A percentile compares a stretch with the other conserved stretches of the same genome.
These are phyloP conservation scores for Boletus rubroflammeus DNA, from an alignment of 768 basidiomycete species.

Conservation along the genomic window DNA sequence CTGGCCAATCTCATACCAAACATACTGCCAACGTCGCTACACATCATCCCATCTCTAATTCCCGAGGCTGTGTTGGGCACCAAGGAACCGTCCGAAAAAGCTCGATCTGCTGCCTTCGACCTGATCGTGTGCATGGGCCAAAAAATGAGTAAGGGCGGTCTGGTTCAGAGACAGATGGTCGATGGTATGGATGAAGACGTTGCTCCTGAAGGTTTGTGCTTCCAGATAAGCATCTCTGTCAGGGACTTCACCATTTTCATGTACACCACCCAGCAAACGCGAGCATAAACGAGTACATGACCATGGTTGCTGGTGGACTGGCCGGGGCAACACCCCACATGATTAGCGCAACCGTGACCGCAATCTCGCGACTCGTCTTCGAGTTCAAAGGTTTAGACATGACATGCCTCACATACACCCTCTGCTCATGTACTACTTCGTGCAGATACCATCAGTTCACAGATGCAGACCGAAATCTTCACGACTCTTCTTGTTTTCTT, in stretches of 20 bases:
- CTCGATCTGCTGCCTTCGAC: slow-evolving; percentile 85
- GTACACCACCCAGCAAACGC: slow-evolving; percentile 50
- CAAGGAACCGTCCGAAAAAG: slow-evolving; percentile 94
- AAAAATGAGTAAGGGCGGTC: slow-evolving; percentile 86
- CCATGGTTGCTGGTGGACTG: slow-evolving; percentile 93
- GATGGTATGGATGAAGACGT: slow-evolving; percentile 81
- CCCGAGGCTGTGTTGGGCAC: slow-evolving; percentile 94
- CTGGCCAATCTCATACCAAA: slow-evolving; percentile 63
- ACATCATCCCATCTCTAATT: slow-evolving; percentile 83
- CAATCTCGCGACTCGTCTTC: slow-evolving; percentile 89
- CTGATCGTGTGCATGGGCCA: slow-evolving; percentile 86
- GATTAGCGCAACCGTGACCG: slow-evolving; percentile 96
- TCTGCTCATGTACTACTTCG: background rate
- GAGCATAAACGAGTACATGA: slow-evolving; percentile 87
- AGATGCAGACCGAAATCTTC: slow-evolving; percentile 81
- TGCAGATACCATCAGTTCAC: slow-evolving; percentile 61
- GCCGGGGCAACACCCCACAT: slow-evolving; percentile 94
- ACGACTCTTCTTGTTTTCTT: slow-evolving; percentile 87
- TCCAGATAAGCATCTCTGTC: background rate
- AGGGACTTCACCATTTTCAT: slow-evolving; percentile 4
- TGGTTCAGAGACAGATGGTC: slow-evolving; percentile 70
- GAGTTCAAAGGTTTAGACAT: slow-evolving; percentile 79
- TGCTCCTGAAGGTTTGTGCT: slow-evolving; percentile 38
- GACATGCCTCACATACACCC: background rate
- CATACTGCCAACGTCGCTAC: slow-evolving; percentile 68